Base-by-base conservation (phyloP, 2,329 filamentous ascomycete genomes). In the Pseudogymnoascus sp. region DNA sequence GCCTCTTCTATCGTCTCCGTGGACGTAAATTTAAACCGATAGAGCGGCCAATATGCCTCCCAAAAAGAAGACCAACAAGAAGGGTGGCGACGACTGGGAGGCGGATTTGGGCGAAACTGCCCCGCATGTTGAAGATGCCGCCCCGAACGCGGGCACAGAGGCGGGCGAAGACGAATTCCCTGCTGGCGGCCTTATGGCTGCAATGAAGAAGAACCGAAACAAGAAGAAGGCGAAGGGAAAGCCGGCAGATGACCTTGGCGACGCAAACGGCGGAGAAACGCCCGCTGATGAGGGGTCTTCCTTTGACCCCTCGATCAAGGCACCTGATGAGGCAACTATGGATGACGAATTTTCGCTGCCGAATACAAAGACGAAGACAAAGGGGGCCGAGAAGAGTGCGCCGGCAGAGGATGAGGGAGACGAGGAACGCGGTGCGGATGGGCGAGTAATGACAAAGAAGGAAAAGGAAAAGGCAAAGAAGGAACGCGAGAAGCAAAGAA, bases 401-500 rank as follows among this genome's bases (percentile, higher is more conserved):
- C 73, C 76, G 16, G 74, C 79, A 66, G 75, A 79, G 58, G 75
- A 76, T 14, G 81, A 78, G 23, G 82, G 80, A 5, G 81, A 80
- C 2, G 81, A 80, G 18, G 81, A 81, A 16, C 81, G 78, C 9
- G 84, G 75, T 6, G 81, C 80, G 3, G 80, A 80, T 64, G 88
- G 88, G 49, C 84, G 87, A 62, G 82, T 97, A 59, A 87, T 97
- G 79, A 96, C 91, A 40, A 99, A 97, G 84, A 95, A 96, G 63
- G 93, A 99, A 80, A 99, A 99, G 80, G 95, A 99, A 76, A 96
- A 91, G 78, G 83, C 93, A 72, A 97, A 93, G 83, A 99, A 97
- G 80, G 95, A 99, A 80, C 87, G 91, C 65, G 95, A 99, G 81
- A 99, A 99, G 86, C 90, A 95, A 79, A 84, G 93, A 69, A 99